Conservation (phyloP, 805 yeast species). For the Lipomyces sp. region DNA sequence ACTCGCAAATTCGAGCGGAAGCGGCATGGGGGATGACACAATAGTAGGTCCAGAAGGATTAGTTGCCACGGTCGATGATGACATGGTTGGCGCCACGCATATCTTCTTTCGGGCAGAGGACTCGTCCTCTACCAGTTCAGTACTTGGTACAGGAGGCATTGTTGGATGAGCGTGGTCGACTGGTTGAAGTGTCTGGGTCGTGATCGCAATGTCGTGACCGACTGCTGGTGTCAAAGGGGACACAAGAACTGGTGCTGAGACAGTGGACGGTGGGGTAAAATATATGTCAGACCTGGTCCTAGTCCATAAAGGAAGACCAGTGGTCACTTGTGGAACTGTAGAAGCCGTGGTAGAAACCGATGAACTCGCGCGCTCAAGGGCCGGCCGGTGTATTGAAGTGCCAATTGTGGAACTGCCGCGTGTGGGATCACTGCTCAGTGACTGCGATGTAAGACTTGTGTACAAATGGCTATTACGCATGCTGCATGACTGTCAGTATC, state of each 20-base stretch:
- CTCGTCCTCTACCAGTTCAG: conserved; percentile 8
- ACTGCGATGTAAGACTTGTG: neutral
- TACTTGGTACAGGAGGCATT: conserved; percentile 20
- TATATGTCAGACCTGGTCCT: conserved; percentile 18
- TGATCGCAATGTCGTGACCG: neutral
- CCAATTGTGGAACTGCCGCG: neutral
- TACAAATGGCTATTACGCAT: conserved; percentile 5
- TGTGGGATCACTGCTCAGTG: conserved; percentile 2
- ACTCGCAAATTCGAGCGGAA: conserved; percentile 24
- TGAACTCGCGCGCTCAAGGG: conserved; percentile 22
- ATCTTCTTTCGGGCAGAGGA: neutral
- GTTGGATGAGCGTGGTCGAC: neutral
- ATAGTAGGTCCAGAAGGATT: conserved; percentile 6
- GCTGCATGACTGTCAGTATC: neutral
- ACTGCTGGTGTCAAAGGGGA: neutral
- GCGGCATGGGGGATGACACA: conserved; percentile 28
- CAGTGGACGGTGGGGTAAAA: neutral
- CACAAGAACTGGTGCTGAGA: neutral
- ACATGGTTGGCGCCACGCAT: neutral
- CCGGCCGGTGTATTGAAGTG: conserved; percentile 15
- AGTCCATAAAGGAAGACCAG: conserved; percentile 18
- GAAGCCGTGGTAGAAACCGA: conserved; percentile 13
- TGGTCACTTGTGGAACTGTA: conserved; percentile 13
- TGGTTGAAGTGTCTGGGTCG: neutral
- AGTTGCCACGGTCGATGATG: neutral